Percentiles rank a stretch among this genome's conserved stretches.
These are phyloP conservation scores for Primulina eburnea DNA, from an alignment of 257 asterid species.

Conservation along the genomic window DNA sequence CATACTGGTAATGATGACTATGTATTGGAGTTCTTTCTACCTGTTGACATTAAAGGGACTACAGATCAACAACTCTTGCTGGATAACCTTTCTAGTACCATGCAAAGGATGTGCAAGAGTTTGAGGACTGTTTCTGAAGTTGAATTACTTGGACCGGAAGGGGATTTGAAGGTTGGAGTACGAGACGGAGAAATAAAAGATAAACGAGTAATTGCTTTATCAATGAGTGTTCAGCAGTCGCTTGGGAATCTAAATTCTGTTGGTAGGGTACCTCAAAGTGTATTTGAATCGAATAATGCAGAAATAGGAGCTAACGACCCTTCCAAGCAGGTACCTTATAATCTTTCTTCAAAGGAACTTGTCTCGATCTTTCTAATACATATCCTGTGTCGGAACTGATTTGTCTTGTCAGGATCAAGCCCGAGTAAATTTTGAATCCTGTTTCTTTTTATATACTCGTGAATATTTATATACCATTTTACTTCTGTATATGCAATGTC, in stretches of 20 bases:
- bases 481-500: too few species aligned
- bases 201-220: constrained; percentile 22
- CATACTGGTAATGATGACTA: constrained; percentile 59
- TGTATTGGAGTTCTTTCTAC: constrained; percentile 73
- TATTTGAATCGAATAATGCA: constrained; percentile 27
- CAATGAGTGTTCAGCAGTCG: constrained; percentile 27
- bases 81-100: constrained; percentile 48
- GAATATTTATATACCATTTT: too few species aligned
- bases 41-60: constrained; percentile 39
- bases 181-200: constrained; percentile 14
- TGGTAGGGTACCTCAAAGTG: constrained; percentile 14
- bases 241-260: constrained; percentile 22
- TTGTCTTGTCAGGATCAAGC: too few species aligned
- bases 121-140: constrained; percentile 51
- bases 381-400: too few species aligned
- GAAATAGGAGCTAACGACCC: constrained; percentile 24
- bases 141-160: constrained; percentile 31
- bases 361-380: too few species aligned
- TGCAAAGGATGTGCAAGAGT: constrained; percentile 55
- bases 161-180: constrained; percentile 24
- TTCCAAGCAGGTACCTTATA: constrained; percentile 34
- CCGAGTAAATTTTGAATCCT: too few species aligned
- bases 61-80: constrained; percentile 54
- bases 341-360: neutral
- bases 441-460: too few species aligned